Conservation (phyloP, 192 early-diverging fungal species). For the Coemansia sp. region DNA sequence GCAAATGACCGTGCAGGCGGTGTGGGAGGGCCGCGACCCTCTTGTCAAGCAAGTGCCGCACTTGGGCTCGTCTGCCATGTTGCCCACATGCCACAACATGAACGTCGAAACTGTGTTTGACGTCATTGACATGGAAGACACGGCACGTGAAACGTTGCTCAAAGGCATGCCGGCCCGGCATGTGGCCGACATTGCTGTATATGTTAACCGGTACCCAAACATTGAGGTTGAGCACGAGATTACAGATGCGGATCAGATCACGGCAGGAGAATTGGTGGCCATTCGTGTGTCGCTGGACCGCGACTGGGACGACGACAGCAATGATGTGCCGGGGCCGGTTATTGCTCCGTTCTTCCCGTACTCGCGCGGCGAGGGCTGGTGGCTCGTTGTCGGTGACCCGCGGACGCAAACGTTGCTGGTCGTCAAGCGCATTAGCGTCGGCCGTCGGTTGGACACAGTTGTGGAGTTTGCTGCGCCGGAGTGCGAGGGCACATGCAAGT, state of each 20-base stretch:
- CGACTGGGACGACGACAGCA: conserved; percentile 73
- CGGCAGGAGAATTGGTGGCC: conserved; percentile 64
- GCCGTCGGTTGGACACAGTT: conserved; percentile 59
- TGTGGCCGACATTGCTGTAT: conserved; percentile 73
- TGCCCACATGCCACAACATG: conserved; percentile 17
- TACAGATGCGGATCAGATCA: conserved; percentile 61
- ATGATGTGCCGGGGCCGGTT: conserved; percentile 76
- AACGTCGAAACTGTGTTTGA: conserved; percentile 86
- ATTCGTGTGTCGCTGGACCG: conserved; percentile 78
- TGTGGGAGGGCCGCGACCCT: conserved; percentile 92
- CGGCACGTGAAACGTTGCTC: conserved; percentile 68
- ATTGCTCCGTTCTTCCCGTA: conserved; percentile 91
- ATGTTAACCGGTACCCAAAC: conserved; percentile 91
- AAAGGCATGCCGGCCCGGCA: conserved; percentile 59
- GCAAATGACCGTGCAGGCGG: conserved; percentile 96
- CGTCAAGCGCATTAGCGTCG: conserved; percentile 83
- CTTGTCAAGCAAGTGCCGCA: conserved; percentile 89
- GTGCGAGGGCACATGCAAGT: conserved; percentile 58
- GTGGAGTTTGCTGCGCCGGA: conserved; percentile 87
- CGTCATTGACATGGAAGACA: conserved; percentile 91
- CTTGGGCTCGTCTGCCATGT: conserved; percentile 51
- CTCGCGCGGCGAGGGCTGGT: conserved; percentile 93
- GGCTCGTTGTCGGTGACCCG: conserved; percentile 90
- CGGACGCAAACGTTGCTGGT: conserved; percentile 74
- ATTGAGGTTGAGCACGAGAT: conserved; percentile 79